These are phyloP conservation scores for Ceratorhiza oryzae-sativae DNA, from an alignment of 1,284 basidiomycete species.

Conservation along the genomic window DNA sequence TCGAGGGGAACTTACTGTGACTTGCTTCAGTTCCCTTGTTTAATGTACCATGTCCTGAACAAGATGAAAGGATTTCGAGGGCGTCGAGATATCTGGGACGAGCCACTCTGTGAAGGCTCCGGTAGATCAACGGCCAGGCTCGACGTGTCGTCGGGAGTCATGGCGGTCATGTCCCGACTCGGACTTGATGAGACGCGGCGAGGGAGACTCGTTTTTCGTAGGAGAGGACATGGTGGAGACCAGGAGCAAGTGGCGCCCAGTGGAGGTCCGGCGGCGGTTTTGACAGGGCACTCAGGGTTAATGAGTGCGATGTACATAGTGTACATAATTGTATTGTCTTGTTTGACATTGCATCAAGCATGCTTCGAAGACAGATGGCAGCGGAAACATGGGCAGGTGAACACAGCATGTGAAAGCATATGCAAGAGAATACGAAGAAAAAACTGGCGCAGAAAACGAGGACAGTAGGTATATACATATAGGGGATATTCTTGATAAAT, in stretches of 20 bases:
- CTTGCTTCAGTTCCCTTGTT: constrained; percentile 32
- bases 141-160: constrained; percentile 10
- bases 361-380: constrained; percentile 23
- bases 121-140: background rate
- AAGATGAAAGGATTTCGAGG: constrained; percentile 37
- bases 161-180: background rate
- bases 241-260: constrained; percentile 8
- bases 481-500: constrained; percentile 12
- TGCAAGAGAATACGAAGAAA: constrained; percentile 3
- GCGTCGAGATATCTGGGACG: constrained; percentile 5
- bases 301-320: constrained; percentile 21
- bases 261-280: constrained; percentile 9
- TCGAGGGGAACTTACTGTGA: constrained; percentile 19
- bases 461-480: background rate
- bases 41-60: constrained; percentile 36
- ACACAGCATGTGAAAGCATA: constrained; percentile 2
- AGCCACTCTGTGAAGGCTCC: constrained; percentile 1
- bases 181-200: background rate
- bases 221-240: constrained; percentile 23
- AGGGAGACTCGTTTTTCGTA: constrained; percentile 24
- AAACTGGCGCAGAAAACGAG: constrained; percentile 11
- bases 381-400: background rate
- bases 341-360: constrained; percentile 18
- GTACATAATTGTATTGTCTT: constrained; percentile 38
- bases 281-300: constrained; percentile 35